Base-by-base conservation (phyloP, 2,329 filamentous ascomycete genomes). In the Scytalidium lignicola region DNA sequence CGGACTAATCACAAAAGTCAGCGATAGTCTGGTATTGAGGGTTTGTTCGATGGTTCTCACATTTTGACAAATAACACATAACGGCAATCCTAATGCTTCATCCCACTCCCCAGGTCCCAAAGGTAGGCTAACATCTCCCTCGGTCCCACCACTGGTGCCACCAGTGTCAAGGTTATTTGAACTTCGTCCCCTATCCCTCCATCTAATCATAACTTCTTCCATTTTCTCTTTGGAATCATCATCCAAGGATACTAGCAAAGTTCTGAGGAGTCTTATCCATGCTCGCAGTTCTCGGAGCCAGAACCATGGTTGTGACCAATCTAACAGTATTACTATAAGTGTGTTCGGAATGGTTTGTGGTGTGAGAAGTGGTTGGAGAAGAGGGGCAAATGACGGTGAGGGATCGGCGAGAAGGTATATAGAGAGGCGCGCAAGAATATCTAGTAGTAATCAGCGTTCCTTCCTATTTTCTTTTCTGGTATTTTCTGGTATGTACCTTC, bases 51-150 rank as follows among this genome's bases (percentile, higher is more conserved):
- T 46, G 10, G 7, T 22, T 68, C 81, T 69, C 67, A 91, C 90
- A 65, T 95, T 93, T 67, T 97, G 91, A 65, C 92, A 96, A n/a
- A 97, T 90, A 8, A 99, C 87, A 62, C 89, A 95, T 32, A 99
- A 73, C 0, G 90, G 90, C 48, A 99, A 70, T 0, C 91, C 91
- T 8, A 96, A 71, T 4, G 85, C 88, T 62, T 95, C 90, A 55
- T 95, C 89, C 89, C 91, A 96, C 69, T 96, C 91, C 48, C 92
- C 91, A 1, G 88, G 88, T 0, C 91, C 91, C 1, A 92, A 69
- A 1, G 90, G 90, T 54, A 95, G 74, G 42, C 83, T 80, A 21
- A 86, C 80, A 51, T 88, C 83, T 3, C 78, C 80, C 50, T 88
- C 85, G 3, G 80, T 73, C n/a, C 80, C 73, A 13, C 75, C 75